Evolutionary conservation across 441 rosid genomes (phyloP), one percentile per base, ranked within the genome.

Genomic region (Kokia cookei): DNA sequence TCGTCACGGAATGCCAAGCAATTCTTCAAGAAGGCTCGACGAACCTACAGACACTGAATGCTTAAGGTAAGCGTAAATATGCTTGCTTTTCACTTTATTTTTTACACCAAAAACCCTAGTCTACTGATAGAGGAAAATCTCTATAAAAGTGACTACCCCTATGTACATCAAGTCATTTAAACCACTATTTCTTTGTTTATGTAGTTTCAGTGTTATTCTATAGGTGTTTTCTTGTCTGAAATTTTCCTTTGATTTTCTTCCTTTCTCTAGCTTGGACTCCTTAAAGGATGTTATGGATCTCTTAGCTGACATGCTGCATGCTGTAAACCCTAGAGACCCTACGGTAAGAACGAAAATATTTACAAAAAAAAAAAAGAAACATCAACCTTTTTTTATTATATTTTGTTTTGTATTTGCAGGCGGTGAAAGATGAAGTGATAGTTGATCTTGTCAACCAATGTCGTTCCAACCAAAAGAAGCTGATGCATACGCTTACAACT

Each of bases 401-500:
- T 32, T 61, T 77, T 69, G 74, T 73, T 50, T 60, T 75, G 48
- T 77, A 48, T 47, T 74, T 75, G 71, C 75, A 96, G 99, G 97
- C 96, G 29, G 90, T 93, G 64, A 93, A 89, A 83, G 97, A 96
- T 84, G 97, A 93, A 83, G 77, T 96, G 60, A 93, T 96, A 58
- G 93, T 88, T 62, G 99, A 96, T 79, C 93, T 96, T 76, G 97
- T 90, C 15, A 82, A 84, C 66, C 83, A 73, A 32, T 96, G 99
- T 74, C 91, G 91, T 57, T 84, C 97, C 71, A 89, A 96, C 84
- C 98, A 93, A 80, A 93, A 88, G 77, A 88, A 83, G 86, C 88
- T 96, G 68, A 90, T 93, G 95, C 99, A 93, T 81, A 96, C 89
- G 99, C 80, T 96, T 70, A 86, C 98, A 65, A 82, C 90, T 14